Conservation (phyloP, 805 yeast genomes). For the Dipodascus geniculatus region DNA sequence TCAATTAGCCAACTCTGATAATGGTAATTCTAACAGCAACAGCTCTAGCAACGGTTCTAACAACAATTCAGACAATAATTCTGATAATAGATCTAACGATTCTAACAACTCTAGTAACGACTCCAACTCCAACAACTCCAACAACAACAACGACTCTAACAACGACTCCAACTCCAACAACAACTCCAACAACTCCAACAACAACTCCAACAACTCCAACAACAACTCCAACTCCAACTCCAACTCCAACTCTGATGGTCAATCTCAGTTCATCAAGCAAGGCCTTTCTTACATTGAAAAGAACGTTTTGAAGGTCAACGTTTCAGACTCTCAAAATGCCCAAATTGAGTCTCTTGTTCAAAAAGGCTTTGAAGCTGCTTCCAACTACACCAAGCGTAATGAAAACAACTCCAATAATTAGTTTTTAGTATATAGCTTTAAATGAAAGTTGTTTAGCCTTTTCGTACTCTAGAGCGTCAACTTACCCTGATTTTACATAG, state of each 20-base stretch:
- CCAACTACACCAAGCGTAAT: no score
- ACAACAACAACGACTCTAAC: not conserved
- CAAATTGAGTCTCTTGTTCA: not conserved
- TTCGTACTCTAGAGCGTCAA: no score
- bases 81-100: conserved; percentile 7
- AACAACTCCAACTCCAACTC: conserved; percentile 6
- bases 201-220: conserved; percentile 9
- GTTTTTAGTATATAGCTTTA: no score
- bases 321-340: not conserved
- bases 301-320: conserved; percentile 12
- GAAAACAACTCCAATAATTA: no score
- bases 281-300: conserved; percentile 18
- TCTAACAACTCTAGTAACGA: not conserved
- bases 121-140: conserved; percentile 3
- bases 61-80: conserved; percentile 6
- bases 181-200: conserved; percentile 8
- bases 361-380: not conserved
- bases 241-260: conserved; percentile 9
- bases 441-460: no score
- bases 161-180: conserved; percentile 3
- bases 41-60: conserved; percentile 7
- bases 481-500: no score
- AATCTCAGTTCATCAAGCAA: conserved; percentile 23
- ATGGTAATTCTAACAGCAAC: not conserved
- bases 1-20: not conserved